A percentile compares a stretch with the other conserved stretches of the same genome.
These are phyloP conservation scores for Boletus edulis DNA, from an alignment of 768 basidiomycete genomes.

Conservation along the genomic window DNA sequence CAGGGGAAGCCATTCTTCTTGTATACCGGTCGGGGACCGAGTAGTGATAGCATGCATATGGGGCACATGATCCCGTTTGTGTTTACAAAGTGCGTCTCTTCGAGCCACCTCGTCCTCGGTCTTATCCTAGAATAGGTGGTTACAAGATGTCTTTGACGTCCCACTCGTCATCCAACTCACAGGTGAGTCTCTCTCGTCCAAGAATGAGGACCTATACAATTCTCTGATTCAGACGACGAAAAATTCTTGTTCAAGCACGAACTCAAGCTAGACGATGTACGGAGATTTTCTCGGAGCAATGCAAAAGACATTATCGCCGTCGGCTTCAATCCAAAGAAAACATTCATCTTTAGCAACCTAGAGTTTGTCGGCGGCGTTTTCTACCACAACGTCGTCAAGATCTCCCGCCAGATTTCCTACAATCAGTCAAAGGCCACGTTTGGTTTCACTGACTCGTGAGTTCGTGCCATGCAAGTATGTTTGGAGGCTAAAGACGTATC, in stretches of 20 bases:
- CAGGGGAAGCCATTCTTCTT: constrained; percentile 97
- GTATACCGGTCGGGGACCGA: constrained; percentile 96
- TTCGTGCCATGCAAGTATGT: constrained; percentile 8
- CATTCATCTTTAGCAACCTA: constrained; percentile 96
- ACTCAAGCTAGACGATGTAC: constrained; percentile 86
- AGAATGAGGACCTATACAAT: not conserved
- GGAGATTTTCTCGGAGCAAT: constrained; percentile 78
- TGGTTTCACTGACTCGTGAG: constrained; percentile 94
- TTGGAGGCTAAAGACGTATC: not conserved
- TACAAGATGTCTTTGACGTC: constrained; percentile 94
- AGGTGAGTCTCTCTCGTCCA: constrained; percentile 43
- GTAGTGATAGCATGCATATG: constrained; percentile 95
- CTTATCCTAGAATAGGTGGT: constrained; percentile 58
- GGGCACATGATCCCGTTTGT: constrained; percentile 97
- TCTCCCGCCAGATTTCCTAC: constrained; percentile 89
- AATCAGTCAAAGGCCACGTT: constrained; percentile 95
- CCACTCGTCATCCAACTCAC: constrained; percentile 96
- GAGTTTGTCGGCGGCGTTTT: constrained; percentile 89
- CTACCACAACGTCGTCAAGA: constrained; percentile 91
- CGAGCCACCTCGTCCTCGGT: not conserved
- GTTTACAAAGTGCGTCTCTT: constrained; percentile 81
- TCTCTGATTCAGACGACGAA: constrained; percentile 75
- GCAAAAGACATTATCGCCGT: constrained; percentile 97
- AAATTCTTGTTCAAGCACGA: constrained; percentile 98
- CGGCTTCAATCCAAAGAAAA: constrained; percentile 87